These are phyloP conservation scores for Salix suchowensis DNA, from an alignment of 345 rosid species.

Conservation along the genomic window DNA sequence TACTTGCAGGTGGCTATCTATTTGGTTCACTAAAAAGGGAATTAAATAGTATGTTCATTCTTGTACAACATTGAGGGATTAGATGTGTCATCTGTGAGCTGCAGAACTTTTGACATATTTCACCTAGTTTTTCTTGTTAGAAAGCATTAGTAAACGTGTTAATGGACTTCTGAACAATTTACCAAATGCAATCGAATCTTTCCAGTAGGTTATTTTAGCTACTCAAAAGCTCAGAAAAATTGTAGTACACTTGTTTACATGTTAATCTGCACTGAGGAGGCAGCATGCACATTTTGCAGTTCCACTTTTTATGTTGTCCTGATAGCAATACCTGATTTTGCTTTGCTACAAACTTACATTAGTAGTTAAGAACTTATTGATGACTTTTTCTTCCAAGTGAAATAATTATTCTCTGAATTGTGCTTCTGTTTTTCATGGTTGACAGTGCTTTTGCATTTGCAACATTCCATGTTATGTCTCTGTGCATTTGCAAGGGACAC, in stretches of 20 bases:
- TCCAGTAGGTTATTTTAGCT: background rate
- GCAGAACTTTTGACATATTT: too few relatives aligned
- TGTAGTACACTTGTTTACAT: background rate
- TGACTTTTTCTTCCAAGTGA: background rate
- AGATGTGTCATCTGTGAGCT: background rate
- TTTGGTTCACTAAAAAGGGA: background rate
- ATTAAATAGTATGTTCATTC: background rate
- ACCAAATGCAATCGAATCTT: background rate
- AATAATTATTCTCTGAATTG: background rate
- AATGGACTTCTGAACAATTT: background rate
- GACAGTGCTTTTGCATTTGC: background rate
- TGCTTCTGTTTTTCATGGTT: background rate
- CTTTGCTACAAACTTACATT: background rate
- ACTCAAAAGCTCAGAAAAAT: background rate
- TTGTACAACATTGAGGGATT: background rate
- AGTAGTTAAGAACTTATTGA: background rate
- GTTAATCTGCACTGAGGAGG: background rate
- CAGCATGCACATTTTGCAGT: background rate
- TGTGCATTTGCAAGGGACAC: background rate
- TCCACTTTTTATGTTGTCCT: background rate
- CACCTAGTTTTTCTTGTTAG: background rate
- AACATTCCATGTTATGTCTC: background rate
- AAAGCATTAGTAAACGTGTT: background rate
- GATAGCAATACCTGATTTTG: background rate
- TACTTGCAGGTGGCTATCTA: slow-evolving; percentile 4